Base-by-base conservation (phyloP, 768 basidiomycete species). In the Tylopilus intermedius region DNA sequence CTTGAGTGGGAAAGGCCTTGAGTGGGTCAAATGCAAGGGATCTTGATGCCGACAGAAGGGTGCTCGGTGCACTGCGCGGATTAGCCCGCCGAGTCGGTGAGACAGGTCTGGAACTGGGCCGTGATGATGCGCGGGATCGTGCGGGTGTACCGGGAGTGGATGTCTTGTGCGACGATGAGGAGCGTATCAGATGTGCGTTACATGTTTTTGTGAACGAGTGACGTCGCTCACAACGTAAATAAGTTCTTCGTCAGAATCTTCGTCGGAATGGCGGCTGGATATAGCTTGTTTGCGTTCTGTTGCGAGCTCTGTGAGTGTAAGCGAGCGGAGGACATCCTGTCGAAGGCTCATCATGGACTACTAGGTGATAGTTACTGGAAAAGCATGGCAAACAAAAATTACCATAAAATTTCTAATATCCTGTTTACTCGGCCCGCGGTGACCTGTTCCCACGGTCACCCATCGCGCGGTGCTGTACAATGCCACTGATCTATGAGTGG, bases 61-160 rank as follows among this genome's bases (percentile, higher is more conserved):
- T 18, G 38, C n/a, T 38, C 5, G n/a, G n/a, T 18, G n/a, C 38
- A 18, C 8, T 38, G 38, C n/a, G n/a, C 8, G 8, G n/a, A 68
- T 38, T 38, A 5, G 11, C 38, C 15, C n/a, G 38, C n/a, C 38
- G 38, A 18, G 38, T 38, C 8, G n/a, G 38, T 14, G 38, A 38
- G n/a, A 18, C 38, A 8, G 38, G n/a, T 38, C 38, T 18, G 8
- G 38, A 38, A 18, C n/a, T 38, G 38, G 38, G 38, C n/a, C 38
- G 38, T 18, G 38, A 38, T 42, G 81, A 71, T 15, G 76, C 74
- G 18, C 85, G 75, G 24, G 86, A 87, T 47, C 80, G 76, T 46
- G 79, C 71, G 2, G 87, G 88, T 5, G 86, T 85, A 8, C 81
- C 84, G 11, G 86, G 84, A 0, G 79, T 59, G 13, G 88, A 89